Evolutionary conservation across 768 basidiomycete genomes (phyloP).

Genomic region (Phylloporus sp.): DNA sequence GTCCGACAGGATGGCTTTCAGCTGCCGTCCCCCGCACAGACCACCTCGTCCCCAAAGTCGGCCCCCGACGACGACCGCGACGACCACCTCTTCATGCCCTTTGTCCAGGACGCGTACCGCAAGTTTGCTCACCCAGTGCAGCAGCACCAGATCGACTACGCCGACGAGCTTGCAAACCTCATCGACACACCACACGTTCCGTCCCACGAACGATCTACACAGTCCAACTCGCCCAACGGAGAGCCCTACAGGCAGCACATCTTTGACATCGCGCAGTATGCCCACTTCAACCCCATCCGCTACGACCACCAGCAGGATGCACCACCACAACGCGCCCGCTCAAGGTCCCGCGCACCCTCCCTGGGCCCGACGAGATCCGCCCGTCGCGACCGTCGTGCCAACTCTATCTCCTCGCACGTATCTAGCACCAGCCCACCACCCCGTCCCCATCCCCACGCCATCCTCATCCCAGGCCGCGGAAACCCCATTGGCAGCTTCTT

Average conservation of each 20-base stretch:
- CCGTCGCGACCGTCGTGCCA: constrained; percentile 52
- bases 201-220: constrained; percentile 44
- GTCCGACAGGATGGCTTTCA: constrained; percentile 76
- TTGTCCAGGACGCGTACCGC: constrained; percentile 53
- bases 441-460: constrained; percentile 55
- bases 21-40: constrained; percentile 44
- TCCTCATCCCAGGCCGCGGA: constrained; percentile 57
- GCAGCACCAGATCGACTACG: constrained; percentile 47
- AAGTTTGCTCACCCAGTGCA: constrained; percentile 38
- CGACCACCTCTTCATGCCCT: constrained; percentile 42
- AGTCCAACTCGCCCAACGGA: constrained; percentile 37
- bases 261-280: constrained; percentile 54
- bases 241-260: constrained; percentile 53
- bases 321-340: constrained; percentile 43
- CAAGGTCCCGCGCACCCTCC: constrained; percentile 34
- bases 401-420: constrained; percentile 54
- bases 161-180: constrained; percentile 64
- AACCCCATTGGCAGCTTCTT: constrained; percentile 32
- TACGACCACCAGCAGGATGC: constrained; percentile 44
- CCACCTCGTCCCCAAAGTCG: constrained; percentile 25
- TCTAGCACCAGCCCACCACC: constrained; percentile 50
- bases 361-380: constrained; percentile 52
- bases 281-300: constrained; percentile 50
- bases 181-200: constrained; percentile 37
- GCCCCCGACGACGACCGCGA: constrained; percentile 28